These are phyloP conservation scores for Heritiera fomes DNA, from an alignment of 345 rosid species.

Conservation along the genomic window DNA sequence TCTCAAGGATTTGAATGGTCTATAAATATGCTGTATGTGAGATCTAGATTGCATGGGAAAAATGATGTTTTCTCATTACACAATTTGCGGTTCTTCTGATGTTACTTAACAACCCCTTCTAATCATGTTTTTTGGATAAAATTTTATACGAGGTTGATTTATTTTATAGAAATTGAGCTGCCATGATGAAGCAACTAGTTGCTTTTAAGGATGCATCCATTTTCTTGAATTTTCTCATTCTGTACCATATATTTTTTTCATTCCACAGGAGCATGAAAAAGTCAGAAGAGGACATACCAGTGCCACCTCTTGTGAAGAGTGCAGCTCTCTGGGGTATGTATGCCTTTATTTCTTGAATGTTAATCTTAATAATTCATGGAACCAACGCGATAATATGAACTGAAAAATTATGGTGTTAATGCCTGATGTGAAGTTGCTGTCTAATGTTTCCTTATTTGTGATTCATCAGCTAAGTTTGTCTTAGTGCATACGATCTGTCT, in stretches of 20 bases:
- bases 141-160: not conserved
- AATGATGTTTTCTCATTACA: not conserved
- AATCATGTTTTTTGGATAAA: not conserved
- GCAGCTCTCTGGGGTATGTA: slow-evolving; percentile 99
- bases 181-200: not conserved
- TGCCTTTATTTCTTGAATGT: slow-evolving; percentile 7
- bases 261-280: slow-evolving; percentile 63
- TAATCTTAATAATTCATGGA: not conserved
- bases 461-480: too few species aligned
- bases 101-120: not conserved
- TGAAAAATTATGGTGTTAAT: not conserved
- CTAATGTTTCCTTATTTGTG: too few species aligned
- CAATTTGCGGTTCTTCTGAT: not conserved
- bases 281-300: slow-evolving; percentile 82
- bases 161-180: slow-evolving; percentile 1
- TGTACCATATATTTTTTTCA: slow-evolving; percentile 21
- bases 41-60: not conserved
- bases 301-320: slow-evolving; percentile 88
- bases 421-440: too few species aligned
- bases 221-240: not conserved
- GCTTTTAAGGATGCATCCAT: not conserved
- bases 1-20: too few species aligned
- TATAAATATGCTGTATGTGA: not conserved
- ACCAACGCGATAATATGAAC: not conserved
- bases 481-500: too few species aligned